Evolutionary conservation across 176 grass and related monocot genomes (phyloP).

Genomic region (Phragmites australis): DNA sequence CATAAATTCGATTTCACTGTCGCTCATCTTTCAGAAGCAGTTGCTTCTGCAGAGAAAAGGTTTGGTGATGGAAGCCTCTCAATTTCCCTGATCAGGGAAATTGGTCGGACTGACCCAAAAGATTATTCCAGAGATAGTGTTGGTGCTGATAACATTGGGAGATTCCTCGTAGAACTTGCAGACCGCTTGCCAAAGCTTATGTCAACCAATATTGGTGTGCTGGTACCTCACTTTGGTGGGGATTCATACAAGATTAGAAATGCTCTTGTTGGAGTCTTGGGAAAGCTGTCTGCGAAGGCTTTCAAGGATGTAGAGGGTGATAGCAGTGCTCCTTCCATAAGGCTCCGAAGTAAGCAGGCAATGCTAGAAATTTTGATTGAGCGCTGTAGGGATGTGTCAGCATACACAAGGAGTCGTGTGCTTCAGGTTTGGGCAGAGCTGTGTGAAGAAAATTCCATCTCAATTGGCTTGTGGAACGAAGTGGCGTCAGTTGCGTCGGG

Average conservation of each 20-base stretch:
- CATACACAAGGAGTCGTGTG: conserved; percentile 91
- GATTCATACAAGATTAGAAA: conserved; percentile 99
- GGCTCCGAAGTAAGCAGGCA: conserved; percentile 82
- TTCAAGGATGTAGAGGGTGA: conserved; percentile 90
- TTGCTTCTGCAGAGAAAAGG: conserved; percentile 72
- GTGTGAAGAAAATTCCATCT: conserved; percentile 87
- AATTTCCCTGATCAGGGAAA: conserved; percentile 79
- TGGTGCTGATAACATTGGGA: conserved; percentile 86
- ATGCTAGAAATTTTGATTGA: conserved; percentile 94
- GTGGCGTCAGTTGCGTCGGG: conserved; percentile 78
- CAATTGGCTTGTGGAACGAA: conserved; percentile 98
- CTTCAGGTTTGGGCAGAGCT: conserved; percentile 97
- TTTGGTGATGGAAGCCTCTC: conserved; percentile 84
- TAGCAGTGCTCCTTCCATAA: conserved; percentile 36
- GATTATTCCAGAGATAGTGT: conserved; percentile 77
- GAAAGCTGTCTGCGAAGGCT: conserved; percentile 79
- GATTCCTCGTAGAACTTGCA: conserved; percentile 85
- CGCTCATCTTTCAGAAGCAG: conserved; percentile 68
- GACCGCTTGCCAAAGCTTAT: conserved; percentile 74
- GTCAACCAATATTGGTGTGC: conserved; percentile 86
- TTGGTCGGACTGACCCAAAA: conserved; percentile 81
- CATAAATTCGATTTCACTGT: conserved; percentile 85
- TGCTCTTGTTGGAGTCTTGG: conserved; percentile 90
- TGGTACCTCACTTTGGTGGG: conserved; percentile 92
- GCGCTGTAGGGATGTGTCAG: conserved; percentile 88